Evolutionary conservation across 2,329 filamentous ascomycete species (phyloP), one percentile per base, ranked within the genome.

Genomic region (Coleophoma crateriformis): DNA sequence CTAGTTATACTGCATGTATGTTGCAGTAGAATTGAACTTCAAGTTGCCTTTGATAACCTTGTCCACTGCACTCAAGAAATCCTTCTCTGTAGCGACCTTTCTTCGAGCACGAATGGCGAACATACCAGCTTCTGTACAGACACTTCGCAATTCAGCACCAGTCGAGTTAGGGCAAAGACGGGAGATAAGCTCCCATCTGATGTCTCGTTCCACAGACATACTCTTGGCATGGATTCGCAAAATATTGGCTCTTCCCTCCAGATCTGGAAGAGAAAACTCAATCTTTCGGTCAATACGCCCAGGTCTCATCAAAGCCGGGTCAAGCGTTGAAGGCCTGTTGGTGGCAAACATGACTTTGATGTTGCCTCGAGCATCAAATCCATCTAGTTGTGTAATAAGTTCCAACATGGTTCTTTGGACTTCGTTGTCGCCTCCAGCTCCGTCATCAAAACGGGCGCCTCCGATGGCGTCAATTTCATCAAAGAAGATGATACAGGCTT

Each of bases 271-370:
- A 1, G 90, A 92, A 76, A 99, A 99, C 71, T 99, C 94, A 62
- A 99, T 99, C 80, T 99, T 99, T 64, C 94, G 83, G 70, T 97
- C 92, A 64, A 97, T 97, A 79, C 92, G 91, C 33, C 92, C 92
- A 11, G 92, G 92, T 74, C 92, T 82, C 90, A 97, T 96, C 57
- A 97, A 79, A 3, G 92, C 92, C n/a, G 92, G 92, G 66, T 97
- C 92, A 49, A 97, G 79, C 4, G 92, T 97, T 4, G 90, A 96
- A 3, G 92, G 92, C 68, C 92, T 81, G 79, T 97, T 97, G 67
- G 92, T 97, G 51, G 92, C 92, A 65, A 97, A 97, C 92, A 97
- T 97, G 71, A 97, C 92, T 74, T 97, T 97, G 79, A 97, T 97
- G 71, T 97, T 97, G 68, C 92, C 92, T 69, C 92, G 81, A 45